Base-by-base conservation (phyloP, 768 basidiomycete genomes). In the Trametes coccinea region DNA sequence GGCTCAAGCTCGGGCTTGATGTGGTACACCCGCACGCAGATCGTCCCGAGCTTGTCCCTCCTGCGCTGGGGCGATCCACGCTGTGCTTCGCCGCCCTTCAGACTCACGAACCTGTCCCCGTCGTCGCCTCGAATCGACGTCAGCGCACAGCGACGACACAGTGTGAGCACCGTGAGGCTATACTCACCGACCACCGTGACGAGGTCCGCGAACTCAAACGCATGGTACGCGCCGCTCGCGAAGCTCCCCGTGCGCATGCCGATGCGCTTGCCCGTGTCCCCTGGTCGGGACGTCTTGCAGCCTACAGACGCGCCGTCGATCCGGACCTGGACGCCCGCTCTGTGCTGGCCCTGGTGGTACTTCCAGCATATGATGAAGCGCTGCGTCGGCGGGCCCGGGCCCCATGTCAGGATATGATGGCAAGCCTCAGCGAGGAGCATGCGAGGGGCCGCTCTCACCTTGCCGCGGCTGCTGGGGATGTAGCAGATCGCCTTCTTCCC, bases 191-290 rank as follows among this genome's bases (percentile, higher is more conserved):
- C n/a, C 9, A 60, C 58, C 2, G 52, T 44, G n/a, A 43, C 16
- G 3, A 65, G 47, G 11, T 53, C 13, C 0, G 60, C 52, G 17
- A 65, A 65, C n/a, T 65, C 52, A 37, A 66, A 66, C 27, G 53
- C 34, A 11, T 60, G 34, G 45, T 54, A 53, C 16, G 46, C 31
- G 10, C 43, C n/a, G 27, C 45, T 33, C 3, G 47, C 37, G 4
- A 50, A 37, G 6, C 6, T 6, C 11, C 34, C 43, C 14, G 60
- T 62, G 9, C 48, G 43, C 14, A 62, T 27, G 22, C 57, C 56
- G 7, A 14, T 10, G 5, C 57, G 56, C 31, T 37, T 31, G 27
- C 64, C 64, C 4, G 16, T 33, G 8, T 46, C 22, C 2, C 61
- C 60, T 1, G 64, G 64, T 2, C 9, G n/a, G 17, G 43, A 55